Base-by-base conservation (phyloP, 768 basidiomycete species). In the Crucibulum laeve region DNA sequence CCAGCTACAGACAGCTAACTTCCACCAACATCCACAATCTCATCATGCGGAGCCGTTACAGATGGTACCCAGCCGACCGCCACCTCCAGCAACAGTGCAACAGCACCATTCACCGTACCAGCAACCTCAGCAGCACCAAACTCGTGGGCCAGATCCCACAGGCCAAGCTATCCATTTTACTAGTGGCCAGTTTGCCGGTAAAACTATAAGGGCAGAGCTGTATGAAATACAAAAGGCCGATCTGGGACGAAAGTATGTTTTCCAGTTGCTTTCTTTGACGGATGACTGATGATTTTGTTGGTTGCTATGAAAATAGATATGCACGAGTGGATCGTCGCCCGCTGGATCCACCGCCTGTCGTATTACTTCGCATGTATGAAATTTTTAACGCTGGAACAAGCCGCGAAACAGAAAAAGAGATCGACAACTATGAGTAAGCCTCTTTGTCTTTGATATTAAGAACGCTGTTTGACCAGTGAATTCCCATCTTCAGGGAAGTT, bases 301-400 rank as follows among this genome's bases (percentile, higher is more conserved):
- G 15, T 15, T 28, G 26, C n/a, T 25, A 38, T 18, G 4, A 10
- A 21, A 51, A 25, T 53, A 82, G 80, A 55, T 82, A 80, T 55
- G 77, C 77, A 0, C 71, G 72, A 43, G 78, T 82, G 7, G 82
- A 84, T 57, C 66, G 80, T 23, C 59, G 82, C 24, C 82, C 82
- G 5, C 68, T 84, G 13, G 82, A 84, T 54, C 82, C 82, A 4
- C 82, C 82, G 0, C 81, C 81, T 0, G 81, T 82, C 4, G 75
- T 81, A 3, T 67, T 69, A 21, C 63, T 82, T 18, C 68, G 66
- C 7, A 62, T 82, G 5, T 82, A 67, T 44, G 55, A 73, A 30
- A 63, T 80, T 6, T 57, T 62, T 23, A 54, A 78, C 32, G 49
- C 55, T n/a, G 77, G 71, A 3, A 66, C 69, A 7, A 58, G 61